Evolutionary conservation across 495 filamentous ascomycete genomes (phyloP), one percentile per base, ranked within the genome.

Genomic region (Aspergillus nidulans): DNA sequence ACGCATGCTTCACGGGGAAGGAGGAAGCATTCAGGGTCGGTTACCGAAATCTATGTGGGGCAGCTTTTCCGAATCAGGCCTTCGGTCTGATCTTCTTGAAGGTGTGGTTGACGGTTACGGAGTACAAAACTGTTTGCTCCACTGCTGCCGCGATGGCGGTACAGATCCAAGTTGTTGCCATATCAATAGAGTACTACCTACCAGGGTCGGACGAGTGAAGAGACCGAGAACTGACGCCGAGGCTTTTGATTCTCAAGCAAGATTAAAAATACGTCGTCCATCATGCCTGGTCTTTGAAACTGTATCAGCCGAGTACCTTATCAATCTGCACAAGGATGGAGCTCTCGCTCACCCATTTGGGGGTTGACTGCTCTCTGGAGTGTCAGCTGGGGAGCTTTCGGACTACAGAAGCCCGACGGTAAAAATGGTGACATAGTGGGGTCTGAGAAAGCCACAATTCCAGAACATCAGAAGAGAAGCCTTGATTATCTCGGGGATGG

Each of bases 351-450:
- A 48, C 21, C 32, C 36, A 55, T 53, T 28, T 47, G 28, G 49
- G 43, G 34, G 52, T 21, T 47, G 56, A 30, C 41, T 59, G 56
- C 55, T 34, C 15, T 34, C 8, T 10, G 30, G n/a, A 60, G 61
- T 60, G 60, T 65, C 60, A 63, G 63, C 55, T 47, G 48, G 48
- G 43, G 47, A 43, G 53, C 59, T 61, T 38, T 62, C 72, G 72
- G 72, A 73, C 58, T 51, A 74, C 68, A 61, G 71, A 68, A 62
- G 61, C 54, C 70, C 70, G 70, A 62, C 62, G 62, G 65, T 52
- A 63, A 62, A n/a, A 58, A 61, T 44, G 24, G 52, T 39, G 39
- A 54, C 20, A 48, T 49, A 47, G 41, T 60, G 58, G 60, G 59
- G 64, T 62, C 30, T n/a, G 4, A 43, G 53, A 54, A n/a, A 49